A percentile compares a stretch with the other conserved stretches of the same genome.
Evolutionary conservation across 1,284 basidiomycete species (phyloP).

Genomic region (Schizophyllum commune): DNA sequence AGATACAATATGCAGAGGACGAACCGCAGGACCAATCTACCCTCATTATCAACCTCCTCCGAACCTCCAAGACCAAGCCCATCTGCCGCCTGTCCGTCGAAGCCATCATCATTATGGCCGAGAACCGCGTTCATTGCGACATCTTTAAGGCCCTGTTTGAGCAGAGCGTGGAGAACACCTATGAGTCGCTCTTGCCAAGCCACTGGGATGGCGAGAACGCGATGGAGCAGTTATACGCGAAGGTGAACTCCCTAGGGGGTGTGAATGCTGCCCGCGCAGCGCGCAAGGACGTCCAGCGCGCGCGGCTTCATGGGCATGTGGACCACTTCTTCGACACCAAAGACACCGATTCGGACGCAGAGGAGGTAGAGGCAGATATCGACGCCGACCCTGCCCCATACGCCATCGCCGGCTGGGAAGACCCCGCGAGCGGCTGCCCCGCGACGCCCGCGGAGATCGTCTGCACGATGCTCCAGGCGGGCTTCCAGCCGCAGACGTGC

Average conservation of each 20-base stretch:
- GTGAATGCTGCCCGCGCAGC: slow-evolving; percentile 36
- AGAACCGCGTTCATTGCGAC: slow-evolving; percentile 36
- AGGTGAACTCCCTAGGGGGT: slow-evolving; percentile 32
- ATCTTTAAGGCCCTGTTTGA: slow-evolving; percentile 32
- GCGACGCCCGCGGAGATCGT: slow-evolving; percentile 44
- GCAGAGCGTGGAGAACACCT: slow-evolving; percentile 24
- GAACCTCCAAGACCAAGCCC: slow-evolving; percentile 32
- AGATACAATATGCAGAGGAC: slow-evolving; percentile 32
- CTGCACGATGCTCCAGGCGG: slow-evolving; percentile 37
- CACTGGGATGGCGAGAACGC: slow-evolving; percentile 37
- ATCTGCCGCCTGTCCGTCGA: slow-evolving; percentile 37
- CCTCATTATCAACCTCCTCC: slow-evolving; percentile 40
- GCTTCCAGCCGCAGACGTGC: slow-evolving; percentile 35
- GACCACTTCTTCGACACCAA: not conserved
- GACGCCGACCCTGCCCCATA: slow-evolving; percentile 23
- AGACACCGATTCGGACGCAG: slow-evolving; percentile 25
- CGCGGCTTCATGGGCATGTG: slow-evolving; percentile 30
- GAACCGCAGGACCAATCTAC: slow-evolving; percentile 28
- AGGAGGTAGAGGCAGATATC: slow-evolving; percentile 30
- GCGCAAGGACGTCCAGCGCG: slow-evolving; percentile 33
- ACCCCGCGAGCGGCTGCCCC: slow-evolving; percentile 42
- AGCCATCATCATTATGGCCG: slow-evolving; percentile 42
- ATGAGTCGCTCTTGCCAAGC: slow-evolving; percentile 24
- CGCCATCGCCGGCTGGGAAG: slow-evolving; percentile 41
- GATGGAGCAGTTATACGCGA: slow-evolving; percentile 33